These are phyloP conservation scores for Blastobotrys parvus DNA, from an alignment of 805 yeast species.

Conservation along the genomic window DNA sequence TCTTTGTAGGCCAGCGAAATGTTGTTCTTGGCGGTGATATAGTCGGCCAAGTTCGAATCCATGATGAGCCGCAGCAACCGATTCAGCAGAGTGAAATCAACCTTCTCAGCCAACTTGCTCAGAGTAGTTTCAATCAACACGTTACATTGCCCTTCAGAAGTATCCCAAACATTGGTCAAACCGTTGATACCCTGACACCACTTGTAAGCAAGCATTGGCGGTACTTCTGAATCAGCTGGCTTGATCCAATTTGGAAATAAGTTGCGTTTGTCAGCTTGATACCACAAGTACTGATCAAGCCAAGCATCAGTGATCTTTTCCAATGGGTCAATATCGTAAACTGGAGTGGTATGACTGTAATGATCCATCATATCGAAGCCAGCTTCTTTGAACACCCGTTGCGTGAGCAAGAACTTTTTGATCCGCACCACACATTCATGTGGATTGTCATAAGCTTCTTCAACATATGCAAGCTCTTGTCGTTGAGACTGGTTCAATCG, in stretches of 20 bases:
- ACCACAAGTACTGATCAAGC: slow-evolving; percentile 92
- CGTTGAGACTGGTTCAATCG: slow-evolving; percentile 79
- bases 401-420: slow-evolving; percentile 69
- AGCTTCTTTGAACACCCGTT: slow-evolving; percentile 79
- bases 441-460: slow-evolving; percentile 95
- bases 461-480: slow-evolving; percentile 87
- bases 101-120: slow-evolving; percentile 67
- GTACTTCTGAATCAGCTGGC: slow-evolving; percentile 89
- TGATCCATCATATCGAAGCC: slow-evolving; percentile 86
- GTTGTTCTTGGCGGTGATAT: slow-evolving; percentile 83
- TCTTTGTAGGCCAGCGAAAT: slow-evolving; percentile 78
- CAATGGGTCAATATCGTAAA: slow-evolving; percentile 79
- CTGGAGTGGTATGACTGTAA: slow-evolving; percentile 75
- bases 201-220: slow-evolving; percentile 84
- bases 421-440: slow-evolving; percentile 83
- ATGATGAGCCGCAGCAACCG: slow-evolving; percentile 70
- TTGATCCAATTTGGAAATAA: slow-evolving; percentile 95
- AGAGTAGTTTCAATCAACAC: slow-evolving; percentile 78
- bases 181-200: slow-evolving; percentile 92
- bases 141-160: slow-evolving; percentile 61
- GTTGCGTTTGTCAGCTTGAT: slow-evolving; percentile 80
- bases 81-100: slow-evolving; percentile 81
- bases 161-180: slow-evolving; percentile 69
- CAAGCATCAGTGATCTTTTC: slow-evolving; percentile 97
- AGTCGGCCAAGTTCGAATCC: slow-evolving; percentile 90